These are phyloP conservation scores for Ustilago crameri DNA, from an alignment of 1,284 basidiomycete species.

Conservation along the genomic window DNA sequence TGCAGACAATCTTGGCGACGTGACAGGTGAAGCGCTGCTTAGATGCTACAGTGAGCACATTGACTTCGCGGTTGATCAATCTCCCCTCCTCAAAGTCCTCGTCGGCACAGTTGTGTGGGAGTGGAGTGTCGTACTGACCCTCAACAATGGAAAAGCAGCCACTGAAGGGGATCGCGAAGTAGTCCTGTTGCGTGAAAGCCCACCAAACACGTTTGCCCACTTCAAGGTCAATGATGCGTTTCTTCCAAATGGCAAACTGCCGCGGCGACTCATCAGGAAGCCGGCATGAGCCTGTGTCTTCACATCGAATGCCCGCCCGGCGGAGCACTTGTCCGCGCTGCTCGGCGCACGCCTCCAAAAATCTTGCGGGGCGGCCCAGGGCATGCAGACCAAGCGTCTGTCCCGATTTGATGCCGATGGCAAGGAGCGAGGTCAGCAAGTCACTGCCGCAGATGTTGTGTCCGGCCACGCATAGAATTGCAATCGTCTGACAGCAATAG, in stretches of 20 bases:
- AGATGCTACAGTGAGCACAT: conserved; percentile 45
- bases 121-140: conserved; percentile 50
- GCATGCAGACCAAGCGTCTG: conserved; percentile 50
- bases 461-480: conserved; percentile 50
- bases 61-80: conserved; percentile 41
- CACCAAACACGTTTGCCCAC: conserved; percentile 56
- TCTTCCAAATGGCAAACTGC: conserved; percentile 44
- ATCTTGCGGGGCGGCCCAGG: conserved; percentile 36
- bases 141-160: conserved; percentile 47
- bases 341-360: conserved; percentile 29
- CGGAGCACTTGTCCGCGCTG: conserved; percentile 27
- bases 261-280: conserved; percentile 36
- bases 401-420: conserved; percentile 53
- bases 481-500: conserved; percentile 51
- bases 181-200: conserved; percentile 53
- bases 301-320: conserved; percentile 22
- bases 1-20: conserved; percentile 49
- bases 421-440: conserved; percentile 46
- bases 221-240: conserved; percentile 50
- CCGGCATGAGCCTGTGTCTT: conserved; percentile 22
- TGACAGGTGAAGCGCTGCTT: conserved; percentile 52
- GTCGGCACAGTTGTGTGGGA: conserved; percentile 51
- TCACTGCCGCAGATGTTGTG: conserved; percentile 55
- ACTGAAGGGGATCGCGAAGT: conserved; percentile 53
- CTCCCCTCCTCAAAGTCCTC: conserved; percentile 44